Evolutionary conservation across 2,329 filamentous ascomycete genomes (phyloP), one percentile per base, ranked within the genome.

Genomic region (Xylaria sp.): DNA sequence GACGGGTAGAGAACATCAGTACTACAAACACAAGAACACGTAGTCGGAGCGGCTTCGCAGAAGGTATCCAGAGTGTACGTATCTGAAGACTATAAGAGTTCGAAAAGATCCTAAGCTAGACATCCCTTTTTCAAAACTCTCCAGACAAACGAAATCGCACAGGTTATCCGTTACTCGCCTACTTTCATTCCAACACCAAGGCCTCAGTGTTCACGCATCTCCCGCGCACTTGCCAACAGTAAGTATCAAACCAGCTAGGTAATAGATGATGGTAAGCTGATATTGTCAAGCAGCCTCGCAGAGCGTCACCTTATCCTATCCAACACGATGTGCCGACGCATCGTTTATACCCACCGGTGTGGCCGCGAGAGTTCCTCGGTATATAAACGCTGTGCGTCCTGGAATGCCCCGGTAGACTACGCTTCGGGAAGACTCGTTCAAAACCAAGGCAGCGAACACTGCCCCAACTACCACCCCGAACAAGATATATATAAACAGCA

Each of bases 301-400:
- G 5, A 51, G 24, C 24, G 1, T 17, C 30, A 9, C 36, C 27
- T 55, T 6, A 36, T 11, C 51, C 30, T 11, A 3, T 2, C 32
- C 21, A 3, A 32, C 30, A 57, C 34, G 4, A 57, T 57, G 54
- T 57, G 54, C 19, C 54, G 14, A 39, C 54, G 36, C 30, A 39
- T 56, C 54, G 11, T 14, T 30, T 12, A 19, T 21, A 39, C n/a
- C 2, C 42, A 42, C 19, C 54, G 19, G n/a, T 56, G 54, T 12
- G 34, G 34, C 11, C n/a, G 34, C 1, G 17, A n/a, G n/a, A n/a
- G 17, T 2, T 39, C 39, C 19, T 2, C 1, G 12, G 7, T 24
- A 6, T 57, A 42, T 12, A 24, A 27, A n/a, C 54, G 54, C 19
- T 57, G 54, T 11, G 5, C 2, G 7, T 3, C 42, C 21, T 57